Conservation (phyloP, 441 rosid species). For the Erysimum cheiri region DNA sequence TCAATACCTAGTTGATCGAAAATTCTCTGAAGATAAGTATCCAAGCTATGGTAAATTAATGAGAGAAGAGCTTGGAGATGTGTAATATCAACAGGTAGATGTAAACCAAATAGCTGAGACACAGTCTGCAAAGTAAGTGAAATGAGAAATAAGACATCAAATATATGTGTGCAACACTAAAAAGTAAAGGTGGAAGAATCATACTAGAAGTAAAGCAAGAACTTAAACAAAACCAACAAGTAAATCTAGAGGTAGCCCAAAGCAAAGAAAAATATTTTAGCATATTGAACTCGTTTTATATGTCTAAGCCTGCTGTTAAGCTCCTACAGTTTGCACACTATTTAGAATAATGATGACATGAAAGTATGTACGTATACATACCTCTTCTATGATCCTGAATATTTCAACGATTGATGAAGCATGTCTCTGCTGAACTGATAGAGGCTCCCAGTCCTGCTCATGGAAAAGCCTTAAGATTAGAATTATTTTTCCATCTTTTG, state of each 20-base stretch:
- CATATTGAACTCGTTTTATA: neutral
- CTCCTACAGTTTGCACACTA: slow-evolving; percentile 23
- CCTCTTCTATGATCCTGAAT: slow-evolving; percentile 99
- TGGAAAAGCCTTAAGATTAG: slow-evolving; percentile 27
- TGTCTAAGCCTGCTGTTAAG: slow-evolving; percentile 15
- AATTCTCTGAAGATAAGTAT: slow-evolving; percentile 75
- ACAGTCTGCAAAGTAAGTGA: slow-evolving; percentile 76
- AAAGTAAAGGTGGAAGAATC: slow-evolving; percentile 27
- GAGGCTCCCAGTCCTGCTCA: slow-evolving; percentile 97
- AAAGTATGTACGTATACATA: slow-evolving; percentile 36
- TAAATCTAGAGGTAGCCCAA: slow-evolving; percentile 26
- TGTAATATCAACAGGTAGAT: slow-evolving; percentile 85
- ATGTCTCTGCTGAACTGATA: slow-evolving; percentile 90
- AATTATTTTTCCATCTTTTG: slow-evolving; percentile 17
- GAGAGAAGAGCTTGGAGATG: slow-evolving; percentile 99
- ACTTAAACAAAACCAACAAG: slow-evolving; percentile 25
- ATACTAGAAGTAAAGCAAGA: slow-evolving; percentile 28
- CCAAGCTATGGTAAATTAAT: slow-evolving; percentile 85
- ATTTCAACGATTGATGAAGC: slow-evolving; percentile 93
- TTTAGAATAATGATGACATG: slow-evolving; percentile 19
- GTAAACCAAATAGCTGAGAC: slow-evolving; percentile 90
- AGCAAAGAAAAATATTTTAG: neutral
- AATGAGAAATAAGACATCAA: slow-evolving; percentile 34
- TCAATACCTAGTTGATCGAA: slow-evolving; percentile 78
- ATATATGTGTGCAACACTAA: slow-evolving; percentile 20